Percentiles rank a stretch among this genome's conserved stretches.
Conservation (phyloP, 441 rosid genomes). For the Adansonia rubrostipa region DNA sequence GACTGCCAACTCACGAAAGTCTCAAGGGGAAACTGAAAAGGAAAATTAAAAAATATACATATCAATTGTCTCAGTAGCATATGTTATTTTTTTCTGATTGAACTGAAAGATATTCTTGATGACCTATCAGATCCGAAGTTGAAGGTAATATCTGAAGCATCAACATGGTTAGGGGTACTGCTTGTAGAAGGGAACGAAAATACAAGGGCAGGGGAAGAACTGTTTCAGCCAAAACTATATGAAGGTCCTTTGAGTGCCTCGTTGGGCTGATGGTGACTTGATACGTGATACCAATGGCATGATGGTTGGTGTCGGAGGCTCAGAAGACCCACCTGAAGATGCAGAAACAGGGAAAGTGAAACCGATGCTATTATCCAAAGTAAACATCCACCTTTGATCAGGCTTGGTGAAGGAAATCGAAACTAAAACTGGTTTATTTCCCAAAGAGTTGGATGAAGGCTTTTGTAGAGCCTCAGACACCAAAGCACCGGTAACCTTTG, state of each 20-base stretch:
- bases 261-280: constrained; percentile 35
- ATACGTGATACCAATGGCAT: constrained; percentile 51
- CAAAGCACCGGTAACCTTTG: constrained; percentile 37
- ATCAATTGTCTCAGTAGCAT: constrained; percentile 44
- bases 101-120: constrained; percentile 61
- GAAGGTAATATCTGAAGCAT: constrained; percentile 55
- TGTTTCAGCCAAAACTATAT: constrained; percentile 57
- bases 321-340: constrained; percentile 53
- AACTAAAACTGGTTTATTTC: constrained; percentile 62
- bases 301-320: constrained; percentile 85
- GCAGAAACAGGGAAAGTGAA: constrained; percentile 77
- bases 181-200: constrained; percentile 78
- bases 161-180: constrained; percentile 40
- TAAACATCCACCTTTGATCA: constrained; percentile 47
- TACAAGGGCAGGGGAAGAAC: constrained; percentile 45
- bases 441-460: constrained; percentile 52
- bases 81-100: constrained; percentile 54
- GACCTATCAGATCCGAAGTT: constrained; percentile 64
- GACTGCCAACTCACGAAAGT: not conserved
- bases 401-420: constrained; percentile 63
- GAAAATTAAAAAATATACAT: not conserved
- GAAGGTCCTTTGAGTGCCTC: constrained; percentile 55
- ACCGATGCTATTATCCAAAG: constrained; percentile 54
- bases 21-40: not conserved
- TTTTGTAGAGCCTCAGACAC: constrained; percentile 39